Evolutionary conservation across 352 stramenopile genomes (phyloP), one percentile per base, ranked within the genome.

Genomic region (Elongisporangium prolatum): DNA sequence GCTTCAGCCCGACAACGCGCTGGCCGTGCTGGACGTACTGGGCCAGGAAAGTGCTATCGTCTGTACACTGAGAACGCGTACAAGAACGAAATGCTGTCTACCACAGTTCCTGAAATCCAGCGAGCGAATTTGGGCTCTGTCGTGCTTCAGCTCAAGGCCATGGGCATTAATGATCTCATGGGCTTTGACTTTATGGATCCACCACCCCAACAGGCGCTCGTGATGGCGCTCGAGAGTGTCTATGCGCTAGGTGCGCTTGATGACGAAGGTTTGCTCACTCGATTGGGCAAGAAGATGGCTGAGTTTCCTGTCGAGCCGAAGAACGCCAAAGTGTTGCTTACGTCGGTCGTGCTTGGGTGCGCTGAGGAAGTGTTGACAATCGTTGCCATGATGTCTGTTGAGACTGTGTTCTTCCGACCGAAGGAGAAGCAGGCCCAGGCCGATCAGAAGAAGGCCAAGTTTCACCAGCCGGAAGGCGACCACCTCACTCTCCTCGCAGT

Each of bases 171-270:
- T 63, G 97, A 99, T 69, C 74, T 99, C 16, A 80, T 99, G 54
- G 80, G 83, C 21, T 99, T 99, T 73, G 97, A 99, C 72, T 99
- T 99, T 59, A 99, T 99, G 95, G 97, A 99, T 68, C 97, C 97
- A 20, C 98, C 98, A 4, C 94, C 97, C 18, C 82, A 98, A 47
- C 92, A 98, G 59, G 98, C 97, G 25, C 74, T 99, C 17, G 89
- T 99, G 3, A 96, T 93, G 57, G 97, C 97, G 7, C 94, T 99
- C 50, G 96, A 99, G 70, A 96, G 91, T n/a, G 77, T 99, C 3
- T 98, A 99, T 57, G 93, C 89, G 0, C 76, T 99, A 0, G 97
- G 97, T 37, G 97, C 97, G 9, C 70, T 99, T 6, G 97, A 99
- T 68, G 97, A 99, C 49, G 97, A 99, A 87, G 89, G 88, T 0